Evolutionary conservation across 306 rosid species (phyloP).

Genomic region (Sophora flavescens): DNA sequence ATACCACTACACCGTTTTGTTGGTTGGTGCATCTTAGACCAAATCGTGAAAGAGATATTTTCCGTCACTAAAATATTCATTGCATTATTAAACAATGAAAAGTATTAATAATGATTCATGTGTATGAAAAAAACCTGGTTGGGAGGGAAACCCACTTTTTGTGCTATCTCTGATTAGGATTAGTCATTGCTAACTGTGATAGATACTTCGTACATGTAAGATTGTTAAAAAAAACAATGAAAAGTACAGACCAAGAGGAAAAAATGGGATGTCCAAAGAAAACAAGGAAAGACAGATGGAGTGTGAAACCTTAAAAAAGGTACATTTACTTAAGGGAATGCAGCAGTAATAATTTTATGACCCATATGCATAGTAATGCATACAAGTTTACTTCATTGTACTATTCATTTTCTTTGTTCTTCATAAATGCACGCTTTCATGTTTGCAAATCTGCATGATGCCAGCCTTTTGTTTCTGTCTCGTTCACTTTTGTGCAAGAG

Average conservation of each 20-base stretch:
- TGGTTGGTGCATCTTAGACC: too few relatives aligned
- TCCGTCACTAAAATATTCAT: not conserved
- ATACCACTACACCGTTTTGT: too few relatives aligned
- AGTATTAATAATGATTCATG: too few relatives aligned
- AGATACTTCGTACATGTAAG: too few relatives aligned
- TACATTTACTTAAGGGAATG: constrained; percentile 35
- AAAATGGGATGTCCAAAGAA: constrained; percentile 21
- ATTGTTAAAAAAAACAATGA: not conserved
- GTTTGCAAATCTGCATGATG: constrained; percentile 38
- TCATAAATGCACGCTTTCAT: constrained; percentile 37
- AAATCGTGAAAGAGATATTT: not conserved
- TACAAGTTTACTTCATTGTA: constrained; percentile 17
- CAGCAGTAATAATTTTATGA: constrained; percentile 29
- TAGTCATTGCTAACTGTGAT: too few relatives aligned
- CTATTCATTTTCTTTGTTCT: constrained; percentile 39
- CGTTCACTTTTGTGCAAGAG: constrained; percentile 27
- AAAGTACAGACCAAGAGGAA: constrained; percentile 10
- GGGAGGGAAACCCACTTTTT: too few relatives aligned
- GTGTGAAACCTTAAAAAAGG: constrained; percentile 30
- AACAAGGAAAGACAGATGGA: constrained; percentile 4
- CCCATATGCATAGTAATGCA: constrained; percentile 5
- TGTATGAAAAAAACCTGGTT: too few relatives aligned
- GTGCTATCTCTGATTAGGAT: too few relatives aligned
- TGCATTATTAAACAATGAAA: constrained; percentile 22
- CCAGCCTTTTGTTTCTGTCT: constrained; percentile 40